Percentiles rank a stretch among this genome's conserved stretches.
Conservation (phyloP, 176 grass and related monocot species). For the Poa annua region DNA sequence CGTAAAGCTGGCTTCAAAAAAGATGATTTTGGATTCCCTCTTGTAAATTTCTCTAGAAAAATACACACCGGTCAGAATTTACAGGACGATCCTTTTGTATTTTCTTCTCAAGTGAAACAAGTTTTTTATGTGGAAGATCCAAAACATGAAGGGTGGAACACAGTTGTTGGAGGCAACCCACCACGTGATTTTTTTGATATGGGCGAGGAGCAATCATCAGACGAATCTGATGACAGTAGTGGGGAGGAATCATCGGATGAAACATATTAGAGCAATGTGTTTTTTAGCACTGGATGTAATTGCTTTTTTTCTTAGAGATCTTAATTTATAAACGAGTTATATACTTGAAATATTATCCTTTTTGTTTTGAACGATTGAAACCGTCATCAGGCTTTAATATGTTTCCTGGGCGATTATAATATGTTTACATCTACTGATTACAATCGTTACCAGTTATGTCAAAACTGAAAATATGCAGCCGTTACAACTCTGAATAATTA, state of each 20-base stretch:
- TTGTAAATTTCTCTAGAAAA: not conserved
- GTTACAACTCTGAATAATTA: too few relatives aligned
- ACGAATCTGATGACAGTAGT: too few relatives aligned
- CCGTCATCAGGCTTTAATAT: too few relatives aligned
- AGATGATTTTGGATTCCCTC: not conserved
- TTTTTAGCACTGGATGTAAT: not conserved
- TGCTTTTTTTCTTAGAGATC: too few relatives aligned
- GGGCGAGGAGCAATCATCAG: not conserved
- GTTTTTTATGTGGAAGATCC: constrained; percentile 17
- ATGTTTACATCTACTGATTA: too few relatives aligned
- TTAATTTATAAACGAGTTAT: too few relatives aligned
- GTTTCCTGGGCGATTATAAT: too few relatives aligned
- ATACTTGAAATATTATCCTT: too few relatives aligned
- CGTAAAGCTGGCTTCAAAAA: not conserved
- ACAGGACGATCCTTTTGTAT: constrained; percentile 5
- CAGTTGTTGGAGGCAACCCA: not conserved
- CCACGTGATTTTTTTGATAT: constrained; percentile 9
- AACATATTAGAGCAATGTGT: not conserved
- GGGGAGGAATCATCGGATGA: not conserved
- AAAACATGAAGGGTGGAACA: not conserved
- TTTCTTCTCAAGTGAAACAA: constrained; percentile 9
- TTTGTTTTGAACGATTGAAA: too few relatives aligned
- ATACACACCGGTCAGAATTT: not conserved
- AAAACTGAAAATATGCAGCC: too few relatives aligned
- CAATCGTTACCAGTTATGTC: too few relatives aligned